These are phyloP conservation scores for Cyclotella sp. DNA, from an alignment of 108 stramenopile species.

Conservation along the genomic window DNA sequence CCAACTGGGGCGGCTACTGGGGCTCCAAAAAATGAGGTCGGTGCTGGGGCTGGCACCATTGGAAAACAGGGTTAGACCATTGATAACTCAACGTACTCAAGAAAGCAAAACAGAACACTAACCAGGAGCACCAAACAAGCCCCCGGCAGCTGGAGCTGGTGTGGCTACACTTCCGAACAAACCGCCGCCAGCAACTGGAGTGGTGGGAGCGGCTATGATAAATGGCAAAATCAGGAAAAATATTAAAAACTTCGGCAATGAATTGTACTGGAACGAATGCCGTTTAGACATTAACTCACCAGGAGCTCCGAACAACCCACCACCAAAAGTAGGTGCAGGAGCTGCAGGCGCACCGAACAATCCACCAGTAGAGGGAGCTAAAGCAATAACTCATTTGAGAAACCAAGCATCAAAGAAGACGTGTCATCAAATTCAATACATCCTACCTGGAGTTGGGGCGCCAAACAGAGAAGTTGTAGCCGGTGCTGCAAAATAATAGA, in stretches of 20 bases:
- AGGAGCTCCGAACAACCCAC: constrained; percentile 73
- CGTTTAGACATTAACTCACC: constrained; percentile 26
- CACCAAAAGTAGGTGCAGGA: constrained; percentile 45
- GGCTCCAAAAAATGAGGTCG: constrained; percentile 55
- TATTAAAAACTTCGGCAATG: not conserved
- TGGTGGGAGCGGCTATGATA: not conserved
- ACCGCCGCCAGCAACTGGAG: constrained; percentile 51
- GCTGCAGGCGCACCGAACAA: constrained; percentile 62
- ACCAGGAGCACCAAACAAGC: constrained; percentile 67
- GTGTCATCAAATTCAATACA: not conserved
- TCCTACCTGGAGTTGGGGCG: constrained; percentile 30
- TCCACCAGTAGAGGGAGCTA: constrained; percentile 49
- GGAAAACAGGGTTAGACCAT: not conserved
- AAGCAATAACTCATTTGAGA: not conserved
- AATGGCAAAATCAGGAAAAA: not conserved
- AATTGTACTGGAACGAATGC: not conserved
- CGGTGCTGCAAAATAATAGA: constrained; percentile 15
- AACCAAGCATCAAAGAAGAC: not conserved
- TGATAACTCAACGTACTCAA: not conserved
- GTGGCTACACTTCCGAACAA: constrained; percentile 73
- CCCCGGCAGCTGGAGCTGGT: constrained; percentile 57
- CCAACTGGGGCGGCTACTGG: constrained; percentile 51
- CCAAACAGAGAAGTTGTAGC: constrained; percentile 26
- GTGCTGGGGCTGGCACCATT: constrained; percentile 30
- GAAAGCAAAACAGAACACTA: not conserved